Conservation (phyloP, 805 yeast genomes). For the Pachysolen tannophilus region DNA sequence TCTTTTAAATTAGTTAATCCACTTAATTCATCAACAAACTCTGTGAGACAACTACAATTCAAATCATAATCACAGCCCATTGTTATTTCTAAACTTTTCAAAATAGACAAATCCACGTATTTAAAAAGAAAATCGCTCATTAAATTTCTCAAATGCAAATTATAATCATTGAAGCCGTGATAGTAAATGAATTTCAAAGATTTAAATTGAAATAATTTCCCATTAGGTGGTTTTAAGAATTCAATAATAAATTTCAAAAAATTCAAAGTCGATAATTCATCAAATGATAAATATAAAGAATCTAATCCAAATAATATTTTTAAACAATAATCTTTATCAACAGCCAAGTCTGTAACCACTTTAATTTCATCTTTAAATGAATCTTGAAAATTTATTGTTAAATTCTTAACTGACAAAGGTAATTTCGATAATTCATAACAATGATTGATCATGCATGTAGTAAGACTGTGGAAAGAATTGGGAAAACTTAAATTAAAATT, state of each 20-base stretch:
- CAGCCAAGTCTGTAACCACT: neutral
- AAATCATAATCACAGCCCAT: conserved; percentile 47
- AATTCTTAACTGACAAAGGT: conserved; percentile 13
- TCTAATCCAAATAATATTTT: conserved; percentile 2
- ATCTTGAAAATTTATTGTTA: conserved; percentile 12
- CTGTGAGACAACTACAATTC: conserved; percentile 36
- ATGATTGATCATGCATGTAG: conserved; percentile 12
- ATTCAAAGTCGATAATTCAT: conserved; percentile 26
- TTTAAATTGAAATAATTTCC: conserved; percentile 16
- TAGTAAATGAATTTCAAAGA: conserved; percentile 33
- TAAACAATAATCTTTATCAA: conserved; percentile 6
- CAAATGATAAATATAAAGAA: conserved; percentile 18
- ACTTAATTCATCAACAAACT: conserved; percentile 26
- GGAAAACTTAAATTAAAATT: conserved; percentile 8
- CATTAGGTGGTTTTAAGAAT: conserved; percentile 3
- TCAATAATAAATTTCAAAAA: conserved; percentile 24
- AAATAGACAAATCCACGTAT: conserved; percentile 19
- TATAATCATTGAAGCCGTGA: conserved; percentile 37
- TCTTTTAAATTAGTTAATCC: conserved; percentile 24
- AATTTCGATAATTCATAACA: conserved; percentile 13
- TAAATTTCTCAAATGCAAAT: conserved; percentile 23
- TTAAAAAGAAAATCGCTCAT: conserved; percentile 21
- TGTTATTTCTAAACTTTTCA: conserved; percentile 39
- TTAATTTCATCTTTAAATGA: conserved; percentile 6
- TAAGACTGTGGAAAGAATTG: conserved; percentile 6